Evolutionary conservation across 345 rosid genomes (phyloP).

Genomic region (Lagerstroemia speciosa): DNA sequence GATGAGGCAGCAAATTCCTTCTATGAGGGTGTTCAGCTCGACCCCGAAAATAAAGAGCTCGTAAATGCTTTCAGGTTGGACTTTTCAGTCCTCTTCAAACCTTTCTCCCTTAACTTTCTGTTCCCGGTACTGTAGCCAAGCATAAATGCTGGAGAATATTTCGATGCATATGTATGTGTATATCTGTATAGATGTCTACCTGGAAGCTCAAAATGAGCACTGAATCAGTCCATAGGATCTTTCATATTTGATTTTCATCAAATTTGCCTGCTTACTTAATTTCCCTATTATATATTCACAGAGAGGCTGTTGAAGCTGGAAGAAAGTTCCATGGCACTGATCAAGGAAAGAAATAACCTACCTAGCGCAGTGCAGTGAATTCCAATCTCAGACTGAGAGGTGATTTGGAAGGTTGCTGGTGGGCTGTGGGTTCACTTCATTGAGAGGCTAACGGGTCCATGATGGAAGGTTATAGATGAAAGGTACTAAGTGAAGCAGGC

Average conservation of each 20-base stretch:
- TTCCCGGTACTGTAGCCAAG: background rate
- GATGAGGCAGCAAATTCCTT: slow-evolving; percentile 84
- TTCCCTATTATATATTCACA: background rate
- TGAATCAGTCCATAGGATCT: too few relatives aligned
- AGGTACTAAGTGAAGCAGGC: background rate
- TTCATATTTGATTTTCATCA: background rate
- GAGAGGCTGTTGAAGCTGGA: slow-evolving; percentile 6
- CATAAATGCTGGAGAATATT: background rate
- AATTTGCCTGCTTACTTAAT: background rate
- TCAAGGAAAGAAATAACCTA: background rate
- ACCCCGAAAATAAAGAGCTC: slow-evolving; percentile 67
- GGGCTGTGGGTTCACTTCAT: background rate
- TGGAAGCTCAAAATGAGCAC: background rate
- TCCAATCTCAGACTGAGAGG: background rate
- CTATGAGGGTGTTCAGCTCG: slow-evolving; percentile 71
- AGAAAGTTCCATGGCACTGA: background rate
- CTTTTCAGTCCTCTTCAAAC: background rate
- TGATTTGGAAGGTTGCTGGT: background rate
- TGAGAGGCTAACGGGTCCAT: background rate
- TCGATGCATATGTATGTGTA: background rate
- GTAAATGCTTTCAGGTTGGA: slow-evolving; percentile 60
- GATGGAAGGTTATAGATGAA: background rate
- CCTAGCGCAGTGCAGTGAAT: background rate
- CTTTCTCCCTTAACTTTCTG: background rate
- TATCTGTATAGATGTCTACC: background rate